phyloP scores from a whole-genome alignment of 768 basidiomycete species.

The Pisolithus albus region DNA sequence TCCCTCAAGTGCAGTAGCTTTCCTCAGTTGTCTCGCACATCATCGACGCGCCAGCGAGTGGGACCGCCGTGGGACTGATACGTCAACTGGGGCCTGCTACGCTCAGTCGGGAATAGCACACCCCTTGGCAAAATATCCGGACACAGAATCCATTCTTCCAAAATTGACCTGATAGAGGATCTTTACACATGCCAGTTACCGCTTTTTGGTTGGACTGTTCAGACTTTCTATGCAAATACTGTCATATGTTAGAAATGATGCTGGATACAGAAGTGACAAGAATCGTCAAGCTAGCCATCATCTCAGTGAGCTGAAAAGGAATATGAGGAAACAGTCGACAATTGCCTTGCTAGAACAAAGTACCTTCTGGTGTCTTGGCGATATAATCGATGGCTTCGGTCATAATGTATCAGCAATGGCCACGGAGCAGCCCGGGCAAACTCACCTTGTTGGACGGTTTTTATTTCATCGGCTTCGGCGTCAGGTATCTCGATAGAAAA shows the following conservation, averaged over 20 bases:
- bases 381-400: conserved; percentile 87
- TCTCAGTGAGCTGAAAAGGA: conserved; percentile 40
- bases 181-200: not conserved
- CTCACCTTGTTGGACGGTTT: conserved; percentile 85
- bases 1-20: no score
- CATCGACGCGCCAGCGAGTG: conserved; percentile 50
- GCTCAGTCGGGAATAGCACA: no score
- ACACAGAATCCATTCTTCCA: not conserved
- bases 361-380: conserved; percentile 83
- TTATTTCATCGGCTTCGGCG: conserved; percentile 90
- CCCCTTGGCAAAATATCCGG: no score
- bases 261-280: conserved; percentile 13
- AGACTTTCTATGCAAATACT: not conserved
- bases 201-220: not conserved
- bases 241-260: conserved; percentile 11
- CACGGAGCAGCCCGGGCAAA: conserved; percentile 1
- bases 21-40: no score
- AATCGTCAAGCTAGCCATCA: conserved; percentile 5
- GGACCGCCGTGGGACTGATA: conserved; percentile 50
- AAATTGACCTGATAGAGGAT: not conserved
- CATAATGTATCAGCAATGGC: not conserved
- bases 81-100: no score
- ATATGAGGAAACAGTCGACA: conserved; percentile 7
- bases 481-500: conserved; percentile 98
- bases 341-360: conserved; percentile 11